phyloP scores from a whole-genome alignment of 495 filamentous ascomycete species.

The Podospora tetraspora region DNA sequence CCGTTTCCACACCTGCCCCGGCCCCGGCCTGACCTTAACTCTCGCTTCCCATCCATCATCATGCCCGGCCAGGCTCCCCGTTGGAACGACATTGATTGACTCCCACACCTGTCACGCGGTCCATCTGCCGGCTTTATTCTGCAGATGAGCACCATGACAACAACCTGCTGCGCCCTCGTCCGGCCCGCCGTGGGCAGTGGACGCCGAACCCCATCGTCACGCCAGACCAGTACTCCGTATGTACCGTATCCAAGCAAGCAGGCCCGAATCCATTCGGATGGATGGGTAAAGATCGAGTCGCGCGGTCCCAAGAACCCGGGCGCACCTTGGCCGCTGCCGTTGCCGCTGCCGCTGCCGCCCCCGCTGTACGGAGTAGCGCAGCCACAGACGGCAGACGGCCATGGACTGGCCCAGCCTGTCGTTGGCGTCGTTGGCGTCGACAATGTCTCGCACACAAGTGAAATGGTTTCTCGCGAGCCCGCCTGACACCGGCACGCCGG shows the following conservation, averaged over 20 bases:
- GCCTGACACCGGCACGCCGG: conserved; percentile 4
- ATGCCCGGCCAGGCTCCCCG: conserved; percentile 14
- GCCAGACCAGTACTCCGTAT: neutral
- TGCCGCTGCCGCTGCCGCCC: neutral
- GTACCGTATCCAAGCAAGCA: conserved; percentile 11
- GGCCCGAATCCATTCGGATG: neutral
- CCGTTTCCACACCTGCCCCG: conserved; percentile 4
- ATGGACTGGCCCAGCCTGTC: conserved; percentile 15
- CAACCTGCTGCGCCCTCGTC: neutral
- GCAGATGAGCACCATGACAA: conserved; percentile 26
- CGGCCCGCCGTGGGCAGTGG: too few relatives aligned
- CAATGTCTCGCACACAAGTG: neutral
- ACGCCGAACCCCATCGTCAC: neutral
- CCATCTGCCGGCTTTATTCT: conserved; percentile 34
- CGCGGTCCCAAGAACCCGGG: conserved; percentile 9
- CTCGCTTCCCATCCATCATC: conserved; percentile 25
- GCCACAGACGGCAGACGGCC: neutral
- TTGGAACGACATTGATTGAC: conserved; percentile 19
- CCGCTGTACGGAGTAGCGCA: neutral
- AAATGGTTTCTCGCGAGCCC: conserved; percentile 2
- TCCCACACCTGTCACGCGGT: conserved; percentile 24
- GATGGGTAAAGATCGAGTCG: neutral
- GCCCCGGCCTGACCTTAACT: conserved; percentile 2
- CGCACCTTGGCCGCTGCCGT: neutral
- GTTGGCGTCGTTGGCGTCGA: conserved; percentile 9